A percentile compares a stretch with the other conserved stretches of the same genome.
Evolutionary conservation across 352 stramenopile genomes (phyloP).

Genomic region (Phytophthora pini): DNA sequence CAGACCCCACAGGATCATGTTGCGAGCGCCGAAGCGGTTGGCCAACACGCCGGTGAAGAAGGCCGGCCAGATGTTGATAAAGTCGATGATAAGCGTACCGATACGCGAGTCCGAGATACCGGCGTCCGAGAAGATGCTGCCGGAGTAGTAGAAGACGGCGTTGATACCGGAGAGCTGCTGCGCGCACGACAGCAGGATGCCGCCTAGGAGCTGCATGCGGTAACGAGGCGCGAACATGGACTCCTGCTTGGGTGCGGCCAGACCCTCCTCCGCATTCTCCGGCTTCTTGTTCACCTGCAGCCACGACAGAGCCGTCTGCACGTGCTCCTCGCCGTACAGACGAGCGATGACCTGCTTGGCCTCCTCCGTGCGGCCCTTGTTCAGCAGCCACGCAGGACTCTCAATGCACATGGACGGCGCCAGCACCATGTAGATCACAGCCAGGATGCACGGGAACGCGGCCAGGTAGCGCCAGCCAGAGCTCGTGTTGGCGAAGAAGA

Average conservation of each 20-base stretch:
- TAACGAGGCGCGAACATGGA: constrained; percentile 46
- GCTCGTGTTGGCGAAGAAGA: constrained; percentile 34
- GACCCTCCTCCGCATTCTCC: constrained; percentile 18
- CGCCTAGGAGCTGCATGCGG: constrained; percentile 55
- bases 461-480: constrained; percentile 32
- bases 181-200: constrained; percentile 47
- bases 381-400: constrained; percentile 50
- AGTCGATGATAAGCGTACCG: constrained; percentile 34
- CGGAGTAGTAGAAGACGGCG: constrained; percentile 34
- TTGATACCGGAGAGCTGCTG: constrained; percentile 35
- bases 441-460: constrained; percentile 24
- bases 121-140: constrained; percentile 34
- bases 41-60: constrained; percentile 35
- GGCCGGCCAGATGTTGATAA: constrained; percentile 38
- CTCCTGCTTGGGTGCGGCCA: constrained; percentile 26
- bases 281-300: constrained; percentile 27
- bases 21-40: constrained; percentile 55
- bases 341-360: constrained; percentile 31
- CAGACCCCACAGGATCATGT: constrained; percentile 56
- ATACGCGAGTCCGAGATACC: constrained; percentile 36
- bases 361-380: constrained; percentile 36
- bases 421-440: constrained; percentile 23
- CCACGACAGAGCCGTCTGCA: constrained; percentile 33
- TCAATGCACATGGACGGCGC: constrained; percentile 30
- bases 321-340: constrained; percentile 42